Percentiles rank a stretch among this genome's conserved stretches.
These are phyloP conservation scores for Endoconidiophora polonica DNA, from an alignment of 2,329 filamentous ascomycete genomes.

Conservation along the genomic window DNA sequence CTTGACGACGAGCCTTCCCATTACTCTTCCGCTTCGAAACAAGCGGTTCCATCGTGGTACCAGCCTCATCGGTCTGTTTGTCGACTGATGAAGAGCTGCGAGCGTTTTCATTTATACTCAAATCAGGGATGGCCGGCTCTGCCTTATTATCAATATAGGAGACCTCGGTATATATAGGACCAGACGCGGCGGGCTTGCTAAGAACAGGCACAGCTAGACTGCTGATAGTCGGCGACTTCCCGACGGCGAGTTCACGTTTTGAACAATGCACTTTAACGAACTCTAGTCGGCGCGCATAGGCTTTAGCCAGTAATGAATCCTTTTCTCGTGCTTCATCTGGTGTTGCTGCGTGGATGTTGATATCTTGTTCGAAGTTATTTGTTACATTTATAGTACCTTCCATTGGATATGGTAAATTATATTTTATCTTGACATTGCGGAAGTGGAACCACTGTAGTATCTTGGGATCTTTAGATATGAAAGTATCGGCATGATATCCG, in stretches of 20 bases:
- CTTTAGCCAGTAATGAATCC: neutral
- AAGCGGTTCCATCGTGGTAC: too few species aligned
- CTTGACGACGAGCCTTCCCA: conserved; percentile 16
- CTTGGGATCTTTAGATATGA: neutral
- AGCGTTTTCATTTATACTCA: neutral
- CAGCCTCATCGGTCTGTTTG: neutral
- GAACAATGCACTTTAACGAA: too few species aligned
- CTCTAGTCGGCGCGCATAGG: neutral
- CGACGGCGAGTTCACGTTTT: too few species aligned
- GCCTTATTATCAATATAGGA: too few species aligned
- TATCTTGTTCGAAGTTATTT: neutral
- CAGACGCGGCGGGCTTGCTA: too few species aligned
- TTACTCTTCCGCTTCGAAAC: conserved; percentile 15
- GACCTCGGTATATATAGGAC: too few species aligned
- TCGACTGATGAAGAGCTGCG: neutral
- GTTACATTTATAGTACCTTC: conserved; percentile 2
- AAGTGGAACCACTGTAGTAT: conserved; percentile 3
- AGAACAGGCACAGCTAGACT: too few species aligned
- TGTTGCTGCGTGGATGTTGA: neutral
- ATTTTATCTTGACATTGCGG: conserved; percentile 1
- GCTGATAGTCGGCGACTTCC: too few species aligned
- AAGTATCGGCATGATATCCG: neutral
- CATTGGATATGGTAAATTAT: neutral
- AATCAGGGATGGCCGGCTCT: too few species aligned
- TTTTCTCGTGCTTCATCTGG: too few species aligned